Conservation (phyloP, 78 protist genomes). For the Dictyostelium discoideum region dicty_2.7 NC_007088.5:5366501-5367000, state of each 20-base stretch:
- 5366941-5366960: not conserved
- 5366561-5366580: constrained; percentile 59
- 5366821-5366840: constrained; percentile 60
- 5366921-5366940: not conserved
- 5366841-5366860: constrained; percentile 68
- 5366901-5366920: too few species aligned
- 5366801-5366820: constrained; percentile 82
- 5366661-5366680: not conserved
- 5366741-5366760: constrained; percentile 81
- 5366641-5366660: not conserved
- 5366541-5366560: constrained; percentile 63
- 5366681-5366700: constrained; percentile 50
- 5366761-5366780: constrained; percentile 54
- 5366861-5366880: constrained; percentile 72
- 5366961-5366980: constrained; percentile 55
- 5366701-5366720: constrained; percentile 49
- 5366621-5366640: too few species aligned
- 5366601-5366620: too few species aligned
- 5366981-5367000: constrained; percentile 72
- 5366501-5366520: constrained; percentile 65
- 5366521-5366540: constrained; percentile 67
- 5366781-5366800: constrained; percentile 63
- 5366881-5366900: not conserved
- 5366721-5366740: constrained; percentile 83
- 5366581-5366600: constrained; percentile 69